These are phyloP conservation scores for Begonia masoniana DNA, from an alignment of 306 rosid genomes.

Conservation along the genomic window DNA sequence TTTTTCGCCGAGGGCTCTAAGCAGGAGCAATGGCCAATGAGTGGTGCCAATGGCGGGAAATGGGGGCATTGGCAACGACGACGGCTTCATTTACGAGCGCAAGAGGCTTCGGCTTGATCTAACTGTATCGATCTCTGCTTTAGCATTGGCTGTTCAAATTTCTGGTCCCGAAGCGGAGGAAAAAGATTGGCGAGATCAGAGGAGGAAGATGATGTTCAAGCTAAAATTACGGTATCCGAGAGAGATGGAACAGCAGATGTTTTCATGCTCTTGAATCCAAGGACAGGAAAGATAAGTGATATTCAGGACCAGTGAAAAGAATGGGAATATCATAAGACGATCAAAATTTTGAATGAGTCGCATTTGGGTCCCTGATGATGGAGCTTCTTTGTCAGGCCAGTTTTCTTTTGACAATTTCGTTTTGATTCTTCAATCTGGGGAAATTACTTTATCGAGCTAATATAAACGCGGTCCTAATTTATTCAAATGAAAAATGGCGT, in stretches of 20 bases:
- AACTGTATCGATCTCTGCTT: constrained; percentile 4
- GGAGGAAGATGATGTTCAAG: constrained; percentile 10
- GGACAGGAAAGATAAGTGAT: constrained; percentile 6
- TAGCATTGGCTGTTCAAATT: constrained; percentile 1
- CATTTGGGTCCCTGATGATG: too few species aligned
- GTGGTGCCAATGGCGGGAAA: neutral
- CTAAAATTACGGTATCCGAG: constrained; percentile 4
- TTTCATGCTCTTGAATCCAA: constrained; percentile 8
- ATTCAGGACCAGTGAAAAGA: constrained; percentile 8
- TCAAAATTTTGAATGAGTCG: too few species aligned
- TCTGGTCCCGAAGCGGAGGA: constrained; percentile 8
- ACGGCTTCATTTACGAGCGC: constrained; percentile 12
- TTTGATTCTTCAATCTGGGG: too few species aligned
- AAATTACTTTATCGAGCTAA: too few species aligned
- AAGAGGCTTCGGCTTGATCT: constrained; percentile 8
- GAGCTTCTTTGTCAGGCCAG: too few species aligned
- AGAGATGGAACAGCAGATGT: constrained; percentile 10
- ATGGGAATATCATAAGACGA: neutral
- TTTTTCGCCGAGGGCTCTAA: too few species aligned
- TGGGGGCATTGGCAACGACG: constrained; percentile 11
- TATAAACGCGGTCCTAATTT: too few species aligned
- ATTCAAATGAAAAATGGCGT: too few species aligned
- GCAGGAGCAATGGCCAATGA: too few species aligned
- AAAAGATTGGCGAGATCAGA: constrained; percentile 6
- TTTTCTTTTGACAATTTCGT: too few species aligned